These are phyloP conservation scores for Tolypocladium inflatum DNA, from an alignment of 2,329 filamentous ascomycete species.

Conservation along the genomic window DNA sequence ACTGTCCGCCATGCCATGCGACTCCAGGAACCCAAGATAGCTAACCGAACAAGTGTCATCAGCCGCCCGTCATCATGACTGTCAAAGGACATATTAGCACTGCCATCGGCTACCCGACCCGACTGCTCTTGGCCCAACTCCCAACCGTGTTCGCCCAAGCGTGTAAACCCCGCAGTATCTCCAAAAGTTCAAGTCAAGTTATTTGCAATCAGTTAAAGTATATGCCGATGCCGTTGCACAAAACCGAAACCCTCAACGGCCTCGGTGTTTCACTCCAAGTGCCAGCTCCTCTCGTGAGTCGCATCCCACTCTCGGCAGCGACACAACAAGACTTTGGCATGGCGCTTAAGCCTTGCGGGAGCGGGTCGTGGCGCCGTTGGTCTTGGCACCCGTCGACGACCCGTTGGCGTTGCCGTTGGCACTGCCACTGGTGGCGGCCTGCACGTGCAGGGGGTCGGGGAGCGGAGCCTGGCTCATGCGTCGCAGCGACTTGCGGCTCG, in stretches of 20 bases:
- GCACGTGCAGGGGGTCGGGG: constrained; percentile 72
- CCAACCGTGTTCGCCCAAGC: neutral
- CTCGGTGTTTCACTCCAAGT: neutral
- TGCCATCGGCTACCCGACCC: constrained; percentile 1
- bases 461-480: constrained; percentile 58
- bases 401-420: constrained; percentile 43
- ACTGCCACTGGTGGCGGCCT: constrained; percentile 42
- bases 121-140: constrained; percentile 9
- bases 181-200: constrained; percentile 3
- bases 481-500: constrained; percentile 68
- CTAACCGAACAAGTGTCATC: constrained; percentile 17
- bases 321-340: neutral
- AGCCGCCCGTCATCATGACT: constrained; percentile 20
- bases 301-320: neutral
- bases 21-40: constrained; percentile 5
- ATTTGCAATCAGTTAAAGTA: neutral
- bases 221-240: neutral
- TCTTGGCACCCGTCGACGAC: constrained; percentile 42
- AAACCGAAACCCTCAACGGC: neutral
- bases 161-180: constrained; percentile 1
- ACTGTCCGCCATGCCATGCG: constrained; percentile 4
- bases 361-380: constrained; percentile 52
- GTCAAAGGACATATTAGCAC: constrained; percentile 16
- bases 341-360: constrained; percentile 54
- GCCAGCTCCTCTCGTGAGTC: neutral